These are phyloP conservation scores for Agastache rugosa DNA, from an alignment of 257 asterid genomes.

Conservation along the genomic window DNA sequence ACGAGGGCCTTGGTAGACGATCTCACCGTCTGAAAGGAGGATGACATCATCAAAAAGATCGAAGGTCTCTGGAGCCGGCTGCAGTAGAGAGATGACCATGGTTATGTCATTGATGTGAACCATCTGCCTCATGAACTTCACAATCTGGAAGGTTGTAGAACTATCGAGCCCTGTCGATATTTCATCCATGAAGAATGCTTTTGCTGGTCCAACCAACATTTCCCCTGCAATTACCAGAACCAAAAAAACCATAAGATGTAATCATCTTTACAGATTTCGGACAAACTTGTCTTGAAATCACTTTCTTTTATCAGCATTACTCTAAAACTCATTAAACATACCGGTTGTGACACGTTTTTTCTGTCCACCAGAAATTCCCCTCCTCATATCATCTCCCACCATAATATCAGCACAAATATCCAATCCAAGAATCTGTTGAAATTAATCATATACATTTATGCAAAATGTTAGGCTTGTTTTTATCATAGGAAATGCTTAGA, in stretches of 20 bases:
- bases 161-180: slow-evolving; percentile 90
- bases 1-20: slow-evolving; percentile 83
- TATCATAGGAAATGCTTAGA: not conserved
- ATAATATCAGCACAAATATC: slow-evolving; percentile 86
- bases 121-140: slow-evolving; percentile 86
- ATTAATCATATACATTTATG: slow-evolving; percentile 12
- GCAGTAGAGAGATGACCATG: slow-evolving; percentile 82
- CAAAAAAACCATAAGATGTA: not conserved
- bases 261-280: not conserved
- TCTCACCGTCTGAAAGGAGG: slow-evolving; percentile 76
- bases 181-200: slow-evolving; percentile 93
- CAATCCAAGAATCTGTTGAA: slow-evolving; percentile 80
- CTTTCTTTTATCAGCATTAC: not conserved
- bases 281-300: slow-evolving; percentile 9
- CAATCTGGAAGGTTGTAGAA: slow-evolving; percentile 85
- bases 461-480: slow-evolving; percentile 20
- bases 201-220: slow-evolving; percentile 93
- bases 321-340: slow-evolving; percentile 31
- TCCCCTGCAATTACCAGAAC: slow-evolving; percentile 58
- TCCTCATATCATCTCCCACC: slow-evolving; percentile 95
- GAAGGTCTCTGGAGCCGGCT: slow-evolving; percentile 86
- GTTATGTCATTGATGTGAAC: slow-evolving; percentile 76
- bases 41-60: slow-evolving; percentile 79
- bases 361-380: slow-evolving; percentile 97
- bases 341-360: slow-evolving; percentile 92